A percentile compares a stretch with the other conserved stretches of the same genome.
These are phyloP conservation scores for Melocanna baccifera DNA, from an alignment of 176 grass and related monocot species.

Conservation along the genomic window DNA sequence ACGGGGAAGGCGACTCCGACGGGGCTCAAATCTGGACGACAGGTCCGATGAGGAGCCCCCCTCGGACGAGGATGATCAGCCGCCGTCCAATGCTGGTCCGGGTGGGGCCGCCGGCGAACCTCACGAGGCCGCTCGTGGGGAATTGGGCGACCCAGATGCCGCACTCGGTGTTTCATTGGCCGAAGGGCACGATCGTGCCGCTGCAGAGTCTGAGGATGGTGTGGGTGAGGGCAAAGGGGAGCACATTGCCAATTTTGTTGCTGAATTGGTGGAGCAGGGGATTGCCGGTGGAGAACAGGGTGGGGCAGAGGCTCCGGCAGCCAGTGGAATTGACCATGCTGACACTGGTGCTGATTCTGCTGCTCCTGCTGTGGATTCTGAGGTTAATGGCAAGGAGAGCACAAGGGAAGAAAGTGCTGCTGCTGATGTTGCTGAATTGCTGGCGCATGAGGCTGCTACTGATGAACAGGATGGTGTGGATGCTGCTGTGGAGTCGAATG, in stretches of 20 bases:
- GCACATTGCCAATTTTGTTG: neutral
- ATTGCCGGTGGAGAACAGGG: neutral
- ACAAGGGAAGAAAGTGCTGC: neutral
- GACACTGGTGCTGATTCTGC: constrained; percentile 2
- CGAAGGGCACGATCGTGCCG: neutral
- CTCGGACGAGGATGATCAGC: constrained; percentile 24
- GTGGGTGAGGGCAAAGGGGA: neutral
- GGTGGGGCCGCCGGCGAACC: neutral
- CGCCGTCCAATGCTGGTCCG: constrained; percentile 25
- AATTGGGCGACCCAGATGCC: neutral
- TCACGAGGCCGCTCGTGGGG: neutral
- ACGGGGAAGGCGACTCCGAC: constrained; percentile 36
- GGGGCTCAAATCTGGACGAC: constrained; percentile 33
- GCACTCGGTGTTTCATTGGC: neutral
- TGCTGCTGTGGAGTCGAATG: neutral
- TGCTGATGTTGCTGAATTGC: neutral
- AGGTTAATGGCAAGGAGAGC: constrained; percentile 19
- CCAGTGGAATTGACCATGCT: neutral
- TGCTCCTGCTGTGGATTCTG: neutral
- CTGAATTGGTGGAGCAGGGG: constrained; percentile 17
- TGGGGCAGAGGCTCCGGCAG: neutral
- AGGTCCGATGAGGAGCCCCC: neutral
- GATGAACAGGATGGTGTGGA: neutral
- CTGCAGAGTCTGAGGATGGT: neutral
- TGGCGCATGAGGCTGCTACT: neutral